Evolutionary conservation across 2,329 filamentous ascomycete genomes (phyloP), one percentile per base, ranked within the genome.

Genomic region (Ophiostoma quercus): DNA sequence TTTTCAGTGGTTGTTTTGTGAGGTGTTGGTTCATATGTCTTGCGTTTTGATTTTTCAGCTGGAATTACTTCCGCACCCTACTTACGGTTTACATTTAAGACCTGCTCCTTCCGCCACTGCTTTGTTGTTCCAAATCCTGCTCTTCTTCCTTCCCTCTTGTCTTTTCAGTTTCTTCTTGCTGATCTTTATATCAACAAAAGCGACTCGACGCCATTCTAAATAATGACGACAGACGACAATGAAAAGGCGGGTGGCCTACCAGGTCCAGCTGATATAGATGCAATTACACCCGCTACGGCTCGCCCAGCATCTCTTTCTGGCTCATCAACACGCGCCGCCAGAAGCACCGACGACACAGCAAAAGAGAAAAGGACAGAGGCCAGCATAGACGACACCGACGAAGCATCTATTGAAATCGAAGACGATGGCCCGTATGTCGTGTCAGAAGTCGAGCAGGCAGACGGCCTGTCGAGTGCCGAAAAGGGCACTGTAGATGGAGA

Each of bases 401-500:
- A 57, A 11, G 51, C 51, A 25, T 57, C 51, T 4, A 11, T 57
- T 57, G 22, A 57, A 25, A 22, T 57, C 25, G 22, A 57, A 25
- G 51, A 57, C 8, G 51, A 62, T 7, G 57, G 57, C 25, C 25
- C 25, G 14, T 62, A 62, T 32, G 57, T 3, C 25, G 12, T 32
- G 7, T 62, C 57, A 32, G 25, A 62, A 3, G 22, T 62, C 25
- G 57, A 62, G 12, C 25, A 32, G 14, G 34, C 25, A 6, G 57
- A 62, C 25, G 57, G 32, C 57, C 57, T 62, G 3, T 62, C 57
- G 2, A 32, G 57, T 6, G 57, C 66, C 3, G 43, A 67, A 54
- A 67, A 67, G 37, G 69, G 60, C 29, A 34, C 66, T 11, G 66
- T 43, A 5, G 62, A 65, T 29, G 41, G 32, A 16, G 62, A 65